Evolutionary conservation across 495 filamentous ascomycete species (phyloP), one percentile per base, ranked within the genome.

Genomic region (Rhizodiscina lignyota): DNA sequence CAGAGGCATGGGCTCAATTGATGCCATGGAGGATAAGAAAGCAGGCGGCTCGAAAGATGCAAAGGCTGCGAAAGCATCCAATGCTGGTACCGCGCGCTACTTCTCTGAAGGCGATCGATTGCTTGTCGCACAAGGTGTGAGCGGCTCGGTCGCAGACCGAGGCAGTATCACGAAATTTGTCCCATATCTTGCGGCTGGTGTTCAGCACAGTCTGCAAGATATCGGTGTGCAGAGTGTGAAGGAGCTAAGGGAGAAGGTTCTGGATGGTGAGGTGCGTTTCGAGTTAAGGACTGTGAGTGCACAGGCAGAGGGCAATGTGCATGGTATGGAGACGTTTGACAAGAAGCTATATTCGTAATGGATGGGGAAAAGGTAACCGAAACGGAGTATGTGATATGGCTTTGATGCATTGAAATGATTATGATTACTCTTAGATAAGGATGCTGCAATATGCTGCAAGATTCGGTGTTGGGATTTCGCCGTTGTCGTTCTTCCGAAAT

Each of bases 11-110:
- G 89, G 89, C 45, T 79, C 71, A 50, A 99, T 99, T 51, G 89
- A 94, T 50, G 89, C 87, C 37, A 99, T 99, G 89, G 91, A 99
- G 59, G 87, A 94, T 58, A 91, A 83, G 70, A 96, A 94, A 64
- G 78, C 83, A 15, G 82, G 75, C 21, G 58, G 52, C 37, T 56
- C 51, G 37, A 79, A 78, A 59, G 69, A 83, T 49, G 68, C 66
- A 62, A 83, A 87, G 59, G 78, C 78, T 47, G 68, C 66, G 62
- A 83, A 87, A 58, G 78, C 79, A 47, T 80, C 75, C 59, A 96
- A 96, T 59, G 89, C 89, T 41, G 89, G 91, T 43, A 94, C 91
- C 36, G 91, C 89, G 36, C 77, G 89, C 30, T 99, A 99, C 67
- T 99, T 99, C 66, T 93, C 83, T 37, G 89, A 99, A 58, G 89